phyloP scores from a whole-genome alignment of 208 protist genomes.

The Perkinsela sp. region DNA sequence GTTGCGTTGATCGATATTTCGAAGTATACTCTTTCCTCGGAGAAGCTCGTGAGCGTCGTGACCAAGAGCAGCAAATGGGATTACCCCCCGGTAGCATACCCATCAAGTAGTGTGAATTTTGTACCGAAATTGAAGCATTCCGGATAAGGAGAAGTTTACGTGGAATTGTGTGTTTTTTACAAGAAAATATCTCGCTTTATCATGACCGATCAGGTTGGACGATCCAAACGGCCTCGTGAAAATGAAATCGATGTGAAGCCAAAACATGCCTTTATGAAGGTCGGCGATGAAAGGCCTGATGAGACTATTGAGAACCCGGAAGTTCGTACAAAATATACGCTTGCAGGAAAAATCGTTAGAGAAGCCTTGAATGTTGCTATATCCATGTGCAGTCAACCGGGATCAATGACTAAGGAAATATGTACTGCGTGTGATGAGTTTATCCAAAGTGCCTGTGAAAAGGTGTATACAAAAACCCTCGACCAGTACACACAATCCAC shows the following conservation, averaged over 20 bases:
- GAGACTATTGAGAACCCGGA: neutral
- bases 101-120: neutral
- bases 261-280: too few species aligned
- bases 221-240: too few species aligned
- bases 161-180: too few species aligned
- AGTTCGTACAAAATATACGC: neutral
- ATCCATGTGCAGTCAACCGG: neutral
- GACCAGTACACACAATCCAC: conserved; percentile 6
- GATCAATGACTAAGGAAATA: neutral
- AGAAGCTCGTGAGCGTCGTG: neutral
- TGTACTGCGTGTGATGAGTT: neutral
- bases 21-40: neutral
- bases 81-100: neutral
- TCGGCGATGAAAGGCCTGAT: too few species aligned
- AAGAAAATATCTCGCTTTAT: too few species aligned
- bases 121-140: too few species aligned
- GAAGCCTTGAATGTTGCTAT: neutral
- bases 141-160: too few species aligned
- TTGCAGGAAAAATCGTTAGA: neutral
- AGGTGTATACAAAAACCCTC: neutral
- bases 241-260: too few species aligned
- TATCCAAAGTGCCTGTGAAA: neutral
- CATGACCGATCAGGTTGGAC: too few species aligned
- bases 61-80: neutral
- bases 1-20: neutral